Evolutionary conservation across 2,329 filamentous ascomycete species (phyloP), one percentile per base, ranked within the genome.

Genomic region (Plenodomus biglobosus): DNA sequence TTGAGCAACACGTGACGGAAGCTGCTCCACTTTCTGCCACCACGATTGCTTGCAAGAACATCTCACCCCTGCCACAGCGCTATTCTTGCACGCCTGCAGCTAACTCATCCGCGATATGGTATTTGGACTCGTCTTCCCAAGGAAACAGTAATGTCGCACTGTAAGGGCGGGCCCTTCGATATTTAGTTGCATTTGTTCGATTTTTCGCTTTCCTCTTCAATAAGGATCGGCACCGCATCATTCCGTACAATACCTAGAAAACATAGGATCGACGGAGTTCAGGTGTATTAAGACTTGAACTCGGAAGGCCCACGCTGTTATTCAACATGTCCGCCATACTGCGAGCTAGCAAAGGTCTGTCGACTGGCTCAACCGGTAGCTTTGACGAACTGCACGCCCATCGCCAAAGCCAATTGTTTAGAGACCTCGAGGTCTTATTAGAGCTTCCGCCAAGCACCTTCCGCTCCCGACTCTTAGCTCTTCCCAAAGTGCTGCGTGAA

Each of bases 371-470:
- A 42, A 53, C 55, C 27, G 44, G 54, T 22, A 66, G 63, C 47
- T 48, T 55, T 1, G 61, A 64, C 32, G 66, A 65, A 7, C 58
- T 58, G 21, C 65, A 64, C 43, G 45, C 51, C n/a, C 46, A 64
- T 7, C 68, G 68, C 22, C 68, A 71, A 49, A 68, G 64, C 32
- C 56, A 64, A 35, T 64, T 71, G 20, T 58, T 62, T 38, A 58
- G 68, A 37, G 66, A 71, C 37, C 55, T 71, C 10, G 68, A 70
- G 40, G 48, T 67, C 11, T 53, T 71, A 5, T 60, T 71, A 10
- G 64, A 71, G 47, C 55, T 70, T n/a, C 65, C 59, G 5, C 66
- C 68, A 8, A 61, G 65, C 42, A 63, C 60, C 16, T 58, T 71
- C 48, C 64, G 59, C 38, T 70, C 68, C 3, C 53, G 49, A 11